These are phyloP conservation scores for Thelonectria blattea DNA, from an alignment of 2,329 filamentous ascomycete genomes.

Conservation along the genomic window DNA sequence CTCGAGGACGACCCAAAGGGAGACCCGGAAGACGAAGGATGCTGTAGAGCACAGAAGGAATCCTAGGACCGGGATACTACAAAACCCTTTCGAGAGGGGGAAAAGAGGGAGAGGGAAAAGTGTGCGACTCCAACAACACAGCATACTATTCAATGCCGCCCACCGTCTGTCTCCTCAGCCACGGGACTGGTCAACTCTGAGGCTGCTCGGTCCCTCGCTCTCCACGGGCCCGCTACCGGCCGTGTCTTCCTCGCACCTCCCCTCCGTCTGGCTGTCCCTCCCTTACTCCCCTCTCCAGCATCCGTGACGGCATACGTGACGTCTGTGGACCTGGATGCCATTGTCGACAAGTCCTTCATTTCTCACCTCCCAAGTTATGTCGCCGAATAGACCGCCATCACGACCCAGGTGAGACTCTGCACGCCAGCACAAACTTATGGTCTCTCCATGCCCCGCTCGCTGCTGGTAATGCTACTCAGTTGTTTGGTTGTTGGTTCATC, in stretches of 20 bases:
- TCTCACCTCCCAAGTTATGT: background rate
- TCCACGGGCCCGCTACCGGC: constrained; percentile 7
- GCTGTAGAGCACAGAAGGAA: background rate
- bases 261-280: background rate
- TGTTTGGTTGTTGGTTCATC: constrained; percentile 2
- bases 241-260: background rate
- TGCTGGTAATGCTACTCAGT: background rate
- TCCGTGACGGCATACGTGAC: constrained; percentile 16
- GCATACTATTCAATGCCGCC: background rate
- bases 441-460: constrained; percentile 1
- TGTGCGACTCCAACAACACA: background rate
- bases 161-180: background rate
- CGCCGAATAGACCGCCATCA: background rate
- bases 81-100: background rate
- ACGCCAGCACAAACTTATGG: background rate
- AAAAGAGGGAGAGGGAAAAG: background rate
- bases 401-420: constrained; percentile 1
- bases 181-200: background rate
- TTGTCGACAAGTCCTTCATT: constrained; percentile 23
- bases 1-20: background rate
- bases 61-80: background rate
- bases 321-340: constrained; percentile 8
- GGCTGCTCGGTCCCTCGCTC: constrained; percentile 12
- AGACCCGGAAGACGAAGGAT: constrained; percentile 3
- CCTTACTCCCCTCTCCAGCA: background rate